These are phyloP conservation scores for Camellia sinensis DNA, from an alignment of 148 eudicot species.

Conservation along the genomic window DNA sequence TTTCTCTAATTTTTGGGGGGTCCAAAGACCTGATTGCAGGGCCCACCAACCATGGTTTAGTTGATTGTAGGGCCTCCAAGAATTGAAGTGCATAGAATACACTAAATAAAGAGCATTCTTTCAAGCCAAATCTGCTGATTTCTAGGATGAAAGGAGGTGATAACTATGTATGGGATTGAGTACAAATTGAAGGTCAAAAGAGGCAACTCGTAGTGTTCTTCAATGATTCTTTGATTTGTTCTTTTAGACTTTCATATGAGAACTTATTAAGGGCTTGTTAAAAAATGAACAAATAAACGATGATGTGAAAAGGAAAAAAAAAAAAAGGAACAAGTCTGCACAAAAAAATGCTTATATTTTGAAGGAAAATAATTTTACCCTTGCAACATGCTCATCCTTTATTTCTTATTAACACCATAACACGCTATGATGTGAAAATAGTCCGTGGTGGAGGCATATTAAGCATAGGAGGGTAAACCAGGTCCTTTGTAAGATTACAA, in stretches of 20 bases:
- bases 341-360: background rate
- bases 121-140: background rate
- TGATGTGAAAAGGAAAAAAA: too few species aligned
- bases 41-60: background rate
- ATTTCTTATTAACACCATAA: background rate
- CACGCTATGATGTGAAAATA: background rate
- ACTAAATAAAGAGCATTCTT: constrained; percentile 1
- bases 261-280: background rate
- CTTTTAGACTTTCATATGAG: background rate
- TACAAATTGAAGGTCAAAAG: background rate
- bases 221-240: background rate
- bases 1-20: too few species aligned
- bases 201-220: background rate
- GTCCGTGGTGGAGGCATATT: background rate
- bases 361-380: constrained; percentile 1
- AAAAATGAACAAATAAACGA: background rate
- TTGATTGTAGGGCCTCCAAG: background rate
- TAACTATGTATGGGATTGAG: background rate
- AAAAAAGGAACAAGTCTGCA: background rate
- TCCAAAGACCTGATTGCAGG: too few species aligned
- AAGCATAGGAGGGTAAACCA: too few species aligned
- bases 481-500: too few species aligned
- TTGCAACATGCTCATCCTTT: background rate
- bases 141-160: background rate
- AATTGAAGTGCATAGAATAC: background rate